phyloP scores from a whole-genome alignment of 495 filamentous ascomycete genomes.

The Pseudomonodictys pantanalensis region DNA sequence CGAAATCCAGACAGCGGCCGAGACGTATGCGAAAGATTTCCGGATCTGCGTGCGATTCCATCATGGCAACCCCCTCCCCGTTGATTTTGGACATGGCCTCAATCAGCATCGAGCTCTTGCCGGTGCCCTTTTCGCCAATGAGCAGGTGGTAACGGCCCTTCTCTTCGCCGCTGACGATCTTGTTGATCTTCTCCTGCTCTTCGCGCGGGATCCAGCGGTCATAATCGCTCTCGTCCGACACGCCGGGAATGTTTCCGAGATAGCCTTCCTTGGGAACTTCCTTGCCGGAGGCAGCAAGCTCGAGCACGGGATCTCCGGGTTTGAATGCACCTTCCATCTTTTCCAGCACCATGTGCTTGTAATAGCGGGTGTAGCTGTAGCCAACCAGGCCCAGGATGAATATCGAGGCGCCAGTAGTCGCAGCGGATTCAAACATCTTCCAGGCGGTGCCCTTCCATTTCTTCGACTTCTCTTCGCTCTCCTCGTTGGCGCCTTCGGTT shows the following conservation, averaged over 20 bases:
- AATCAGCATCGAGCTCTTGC: conserved; percentile 92
- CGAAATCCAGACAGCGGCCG: conserved; percentile 90
- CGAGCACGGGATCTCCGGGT: conserved; percentile 87
- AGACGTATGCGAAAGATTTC: conserved; percentile 92
- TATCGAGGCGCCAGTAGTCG: conserved; percentile 84
- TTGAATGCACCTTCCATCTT: conserved; percentile 95
- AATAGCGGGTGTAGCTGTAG: conserved; percentile 79
- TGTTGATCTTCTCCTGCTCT: conserved; percentile 76
- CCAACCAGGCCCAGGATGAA: conserved; percentile 76
- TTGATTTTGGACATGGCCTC: conserved; percentile 89
- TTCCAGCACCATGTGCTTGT: conserved; percentile 80
- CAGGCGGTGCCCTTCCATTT: conserved; percentile 53
- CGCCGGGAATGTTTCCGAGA: conserved; percentile 13
- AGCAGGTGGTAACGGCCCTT: conserved; percentile 85
- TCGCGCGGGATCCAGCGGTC: conserved; percentile 78
- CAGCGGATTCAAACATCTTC: conserved; percentile 82
- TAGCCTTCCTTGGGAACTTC: conserved; percentile 23
- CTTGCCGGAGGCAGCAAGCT: conserved; percentile 64
- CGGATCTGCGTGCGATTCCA: conserved; percentile 91
- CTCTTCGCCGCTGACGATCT: conserved; percentile 66
- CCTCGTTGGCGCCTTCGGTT: conserved; percentile 11
- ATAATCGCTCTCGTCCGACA: conserved; percentile 50
- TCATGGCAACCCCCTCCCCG: conserved; percentile 83
- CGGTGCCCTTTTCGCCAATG: conserved; percentile 95
- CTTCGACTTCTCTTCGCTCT: not conserved